Conservation (phyloP, 164 flowering plant genomes). For the Aristolochia fimbriata region DNA sequence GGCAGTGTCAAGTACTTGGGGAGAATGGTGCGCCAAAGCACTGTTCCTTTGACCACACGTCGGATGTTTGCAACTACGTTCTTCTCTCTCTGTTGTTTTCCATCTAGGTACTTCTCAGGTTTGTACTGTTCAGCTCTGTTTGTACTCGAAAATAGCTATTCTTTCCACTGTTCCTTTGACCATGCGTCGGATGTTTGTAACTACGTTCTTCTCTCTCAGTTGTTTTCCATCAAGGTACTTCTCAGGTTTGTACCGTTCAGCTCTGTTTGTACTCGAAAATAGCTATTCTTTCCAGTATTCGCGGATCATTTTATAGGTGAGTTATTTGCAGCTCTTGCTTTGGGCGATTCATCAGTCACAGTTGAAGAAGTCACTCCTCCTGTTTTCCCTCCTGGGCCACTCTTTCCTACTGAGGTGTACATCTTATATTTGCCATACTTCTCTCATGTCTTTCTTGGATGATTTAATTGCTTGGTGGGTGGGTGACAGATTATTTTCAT, state of each 20-base stretch:
- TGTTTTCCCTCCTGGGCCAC: conserved; percentile 52
- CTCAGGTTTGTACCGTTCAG: conserved; percentile 56
- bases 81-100: conserved; percentile 29
- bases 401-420: conserved; percentile 76
- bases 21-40: conserved; percentile 14
- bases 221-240: conserved; percentile 73
- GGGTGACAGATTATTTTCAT: conserved; percentile 12
- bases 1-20: conserved; percentile 22
- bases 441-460: neutral
- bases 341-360: conserved; percentile 79
- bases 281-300: no score
- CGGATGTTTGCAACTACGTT: conserved; percentile 39
- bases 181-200: conserved; percentile 47
- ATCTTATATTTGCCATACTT: neutral
- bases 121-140: conserved; percentile 26
- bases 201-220: conserved; percentile 26
- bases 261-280: conserved; percentile 5
- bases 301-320: neutral
- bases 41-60: conserved; percentile 33
- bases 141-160: neutral
- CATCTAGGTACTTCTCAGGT: conserved; percentile 91
- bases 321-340: conserved; percentile 56
- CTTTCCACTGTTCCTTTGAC: conserved; percentile 17
- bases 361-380: conserved; percentile 82
- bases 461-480: neutral